Evolutionary conservation across 768 basidiomycete species (phyloP).

Genomic region (Suillus weaverae): DNA sequence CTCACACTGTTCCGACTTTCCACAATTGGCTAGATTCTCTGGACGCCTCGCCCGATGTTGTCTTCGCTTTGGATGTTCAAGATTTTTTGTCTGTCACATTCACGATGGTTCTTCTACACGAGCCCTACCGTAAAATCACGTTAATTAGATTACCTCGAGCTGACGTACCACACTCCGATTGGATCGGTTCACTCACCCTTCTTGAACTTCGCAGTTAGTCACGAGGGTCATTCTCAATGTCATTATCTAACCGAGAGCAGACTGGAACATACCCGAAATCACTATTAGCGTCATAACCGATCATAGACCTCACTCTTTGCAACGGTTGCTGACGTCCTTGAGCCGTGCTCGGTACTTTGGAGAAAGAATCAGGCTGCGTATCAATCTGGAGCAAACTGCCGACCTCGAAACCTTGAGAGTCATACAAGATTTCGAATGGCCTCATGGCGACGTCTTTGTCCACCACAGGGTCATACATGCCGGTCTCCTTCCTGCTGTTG

Average conservation of each 20-base stretch:
- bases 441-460: slow-evolving; percentile 54
- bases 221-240: slow-evolving; percentile 3
- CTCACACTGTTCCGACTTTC: slow-evolving; percentile 12
- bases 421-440: slow-evolving; percentile 56
- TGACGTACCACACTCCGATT: slow-evolving; percentile 54
- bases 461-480: slow-evolving; percentile 78
- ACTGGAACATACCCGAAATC: slow-evolving; percentile 70
- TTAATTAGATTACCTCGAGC: slow-evolving; percentile 45
- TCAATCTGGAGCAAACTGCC: slow-evolving; percentile 78
- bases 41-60: slow-evolving; percentile 30
- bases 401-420: slow-evolving; percentile 59
- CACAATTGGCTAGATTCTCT: slow-evolving; percentile 35
- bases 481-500: slow-evolving; percentile 78
- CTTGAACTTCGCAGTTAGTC: slow-evolving; percentile 59
- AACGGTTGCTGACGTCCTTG: slow-evolving; percentile 65
- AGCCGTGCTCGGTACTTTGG: slow-evolving; percentile 62
- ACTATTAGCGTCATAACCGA: slow-evolving; percentile 79
- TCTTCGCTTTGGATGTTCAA: slow-evolving; percentile 36
- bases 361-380: slow-evolving; percentile 58
- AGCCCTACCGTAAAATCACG: slow-evolving; percentile 29
- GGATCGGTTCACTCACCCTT: slow-evolving; percentile 61
- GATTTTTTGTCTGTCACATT: slow-evolving; percentile 24
- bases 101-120: slow-evolving; percentile 19
- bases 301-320: slow-evolving; percentile 68
- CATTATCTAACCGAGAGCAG: slow-evolving; percentile 36